Base-by-base conservation (phyloP, 306 rosid species). In the Canavalia gladiata region DNA sequence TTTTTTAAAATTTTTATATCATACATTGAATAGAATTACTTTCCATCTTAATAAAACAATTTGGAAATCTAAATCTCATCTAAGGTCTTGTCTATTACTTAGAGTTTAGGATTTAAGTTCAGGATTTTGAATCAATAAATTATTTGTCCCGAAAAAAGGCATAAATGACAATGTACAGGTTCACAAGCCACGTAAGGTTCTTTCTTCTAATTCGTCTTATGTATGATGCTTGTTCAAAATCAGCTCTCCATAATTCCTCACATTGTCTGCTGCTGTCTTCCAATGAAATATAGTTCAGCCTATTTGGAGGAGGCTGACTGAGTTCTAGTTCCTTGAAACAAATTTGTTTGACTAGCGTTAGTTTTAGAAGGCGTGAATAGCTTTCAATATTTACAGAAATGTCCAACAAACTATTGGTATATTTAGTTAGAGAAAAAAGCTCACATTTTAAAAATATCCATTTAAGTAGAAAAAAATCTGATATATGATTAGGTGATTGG, bases 131-230 rank as follows among this genome's bases (percentile, higher is more conserved):
- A 18, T 18, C 25, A 0, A 18, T 18, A 18, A 18, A 18, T 18
- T 18, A 18, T 2, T 39, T 39, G 42, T 39, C 42, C 2, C 42
- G 42, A 39, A 39, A 45, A 3, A 45, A 5, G 6, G 8, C 7
- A 45, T 4, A 45, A 5, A 45, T 7, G 6, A 45, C 35, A 72
- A 72, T 4, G 29, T 34, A n/a, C 34, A 51, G 46, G 63, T 51
- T 72, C 50, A 52, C 50, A 18, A 35, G 37, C 77, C 49, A 52
- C 59, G 11, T 12, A 50, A 71, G 58, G 45, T 50, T 31, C 45
- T 34, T 71, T 33, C 76, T 34, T 37, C 64, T 72, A 35, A 35
- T 54, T n/a, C n/a, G 77, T 72, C 6, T 39, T 71, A 50, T 50
- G 18, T 33, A 50, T 72, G 35, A 50, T 50, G 75, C 46, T 46